These are phyloP conservation scores for Lentinula edodes DNA, from an alignment of 768 basidiomycete species.

Conservation along the genomic window DNA sequence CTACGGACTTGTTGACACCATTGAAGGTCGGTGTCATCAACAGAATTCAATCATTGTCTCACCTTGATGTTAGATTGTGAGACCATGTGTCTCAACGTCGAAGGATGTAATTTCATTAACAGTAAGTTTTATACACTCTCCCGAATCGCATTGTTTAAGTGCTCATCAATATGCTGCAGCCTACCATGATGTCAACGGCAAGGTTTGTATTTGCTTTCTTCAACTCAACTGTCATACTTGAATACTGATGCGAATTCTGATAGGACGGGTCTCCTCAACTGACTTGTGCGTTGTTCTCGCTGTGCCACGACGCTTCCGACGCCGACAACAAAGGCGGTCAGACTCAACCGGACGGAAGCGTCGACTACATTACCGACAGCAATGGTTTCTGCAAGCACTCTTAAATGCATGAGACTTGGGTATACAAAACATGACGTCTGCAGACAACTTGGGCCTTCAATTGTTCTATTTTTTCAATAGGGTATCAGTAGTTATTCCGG, in stretches of 20 bases:
- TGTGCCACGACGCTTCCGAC: slow-evolving; percentile 29
- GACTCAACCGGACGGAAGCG: slow-evolving; percentile 33
- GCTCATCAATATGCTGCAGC: slow-evolving; percentile 13
- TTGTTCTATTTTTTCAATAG: too few species aligned
- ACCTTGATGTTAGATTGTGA: slow-evolving; percentile 19
- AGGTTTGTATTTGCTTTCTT: slow-evolving; percentile 14
- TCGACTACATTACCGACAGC: slow-evolving; percentile 35
- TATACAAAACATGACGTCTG: too few species aligned
- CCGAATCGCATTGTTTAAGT: background rate
- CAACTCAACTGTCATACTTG: background rate
- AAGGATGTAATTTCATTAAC: slow-evolving; percentile 27
- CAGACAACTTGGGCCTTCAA: too few species aligned
- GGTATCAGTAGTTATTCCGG: too few species aligned
- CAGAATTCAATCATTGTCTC: background rate
- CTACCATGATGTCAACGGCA: slow-evolving; percentile 31
- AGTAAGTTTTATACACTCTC: slow-evolving; percentile 15
- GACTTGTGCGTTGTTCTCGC: slow-evolving; percentile 28
- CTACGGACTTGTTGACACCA: slow-evolving; percentile 28
- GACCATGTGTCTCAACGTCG: slow-evolving; percentile 25
- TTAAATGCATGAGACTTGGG: background rate
- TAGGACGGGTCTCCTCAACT: slow-evolving; percentile 29
- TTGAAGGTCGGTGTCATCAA: slow-evolving; percentile 16
- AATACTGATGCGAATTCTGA: background rate
- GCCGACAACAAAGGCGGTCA: slow-evolving; percentile 39
- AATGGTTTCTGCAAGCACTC: slow-evolving; percentile 31